Evolutionary conservation across 805 yeast species (phyloP).

Genomic region (Saccharomycopsis sp.): DNA sequence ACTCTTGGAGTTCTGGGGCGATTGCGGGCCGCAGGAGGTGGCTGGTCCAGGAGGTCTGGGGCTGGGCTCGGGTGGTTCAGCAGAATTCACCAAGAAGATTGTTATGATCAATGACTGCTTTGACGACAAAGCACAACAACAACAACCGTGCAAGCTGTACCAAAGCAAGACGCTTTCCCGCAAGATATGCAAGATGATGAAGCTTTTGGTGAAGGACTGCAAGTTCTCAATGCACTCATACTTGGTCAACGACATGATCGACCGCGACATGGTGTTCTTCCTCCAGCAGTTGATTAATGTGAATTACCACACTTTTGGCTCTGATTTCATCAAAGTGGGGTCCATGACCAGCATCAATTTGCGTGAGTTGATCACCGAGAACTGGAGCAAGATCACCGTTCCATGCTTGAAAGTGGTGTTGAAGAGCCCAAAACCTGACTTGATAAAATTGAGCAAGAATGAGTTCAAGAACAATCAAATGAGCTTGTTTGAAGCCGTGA

Average conservation of each 20-base stretch:
- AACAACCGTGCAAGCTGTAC: background rate
- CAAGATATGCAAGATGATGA: conserved; percentile 4
- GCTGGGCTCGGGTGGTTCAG: background rate
- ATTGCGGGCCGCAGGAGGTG: conserved; percentile 7
- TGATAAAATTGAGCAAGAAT: conserved; percentile 4
- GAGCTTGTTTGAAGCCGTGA: background rate
- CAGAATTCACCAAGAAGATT: conserved; percentile 15
- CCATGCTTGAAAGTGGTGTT: conserved; percentile 16
- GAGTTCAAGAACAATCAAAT: conserved; percentile 11
- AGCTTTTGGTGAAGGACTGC: conserved; percentile 2
- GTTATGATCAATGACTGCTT: conserved; percentile 16
- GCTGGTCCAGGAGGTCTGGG: background rate
- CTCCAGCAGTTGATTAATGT: conserved; percentile 9
- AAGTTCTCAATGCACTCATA: conserved; percentile 13
- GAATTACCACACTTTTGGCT: conserved; percentile 16
- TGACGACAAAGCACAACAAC: background rate
- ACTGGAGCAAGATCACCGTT: conserved; percentile 12
- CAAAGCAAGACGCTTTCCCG: background rate
- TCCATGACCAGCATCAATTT: conserved; percentile 6
- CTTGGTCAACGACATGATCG: conserved; percentile 7
- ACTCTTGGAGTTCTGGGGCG: conserved; percentile 18
- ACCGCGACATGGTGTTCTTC: conserved; percentile 7
- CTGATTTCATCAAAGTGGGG: conserved; percentile 8
- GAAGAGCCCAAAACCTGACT: conserved; percentile 6
- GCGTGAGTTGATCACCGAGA: conserved; percentile 1